Evolutionary conservation across 768 basidiomycete genomes (phyloP).

Genomic region (Lepiota brunneoincarnata): DNA sequence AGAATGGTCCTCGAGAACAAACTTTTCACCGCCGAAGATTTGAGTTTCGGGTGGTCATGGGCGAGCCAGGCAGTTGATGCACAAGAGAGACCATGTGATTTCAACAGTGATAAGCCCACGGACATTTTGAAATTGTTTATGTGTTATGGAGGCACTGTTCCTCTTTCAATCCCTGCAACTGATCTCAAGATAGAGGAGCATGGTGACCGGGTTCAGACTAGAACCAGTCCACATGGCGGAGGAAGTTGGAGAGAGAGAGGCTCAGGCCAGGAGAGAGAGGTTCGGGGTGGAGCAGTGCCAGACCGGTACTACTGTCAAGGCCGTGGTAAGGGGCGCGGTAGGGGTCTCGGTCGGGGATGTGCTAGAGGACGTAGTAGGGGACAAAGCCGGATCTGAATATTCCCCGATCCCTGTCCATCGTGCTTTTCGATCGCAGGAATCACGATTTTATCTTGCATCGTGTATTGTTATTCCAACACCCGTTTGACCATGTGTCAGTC

Average conservation of each 20-base stretch:
- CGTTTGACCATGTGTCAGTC: no score
- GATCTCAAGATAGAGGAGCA: background rate
- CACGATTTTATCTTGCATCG: background rate
- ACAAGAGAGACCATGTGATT: background rate
- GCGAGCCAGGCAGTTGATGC: conserved; percentile 30
- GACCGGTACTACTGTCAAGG: conserved; percentile 15
- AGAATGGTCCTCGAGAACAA: conserved; percentile 60
- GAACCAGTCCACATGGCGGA: background rate
- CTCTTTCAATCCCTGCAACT: conserved; percentile 27
- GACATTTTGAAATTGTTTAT: conserved; percentile 20
- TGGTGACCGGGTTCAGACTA: background rate
- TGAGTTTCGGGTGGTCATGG: conserved; percentile 49
- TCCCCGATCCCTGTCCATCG: background rate
- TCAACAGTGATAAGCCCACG: conserved; percentile 4
- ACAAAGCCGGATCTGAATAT: conserved; percentile 15
- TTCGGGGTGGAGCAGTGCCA: background rate
- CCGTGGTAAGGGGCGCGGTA: conserved; percentile 37
- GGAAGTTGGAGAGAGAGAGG: background rate
- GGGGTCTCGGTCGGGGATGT: conserved; percentile 27
- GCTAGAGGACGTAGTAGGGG: conserved; percentile 33
- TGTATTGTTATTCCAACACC: background rate
- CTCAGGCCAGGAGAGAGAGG: background rate
- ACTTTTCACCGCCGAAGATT: conserved; percentile 48
- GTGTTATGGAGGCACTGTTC: conserved; percentile 48
- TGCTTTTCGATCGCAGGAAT: background rate